These are phyloP conservation scores for Coemansia sp. DNA, from an alignment of 192 early-diverging fungal genomes.

Conservation along the genomic window DNA sequence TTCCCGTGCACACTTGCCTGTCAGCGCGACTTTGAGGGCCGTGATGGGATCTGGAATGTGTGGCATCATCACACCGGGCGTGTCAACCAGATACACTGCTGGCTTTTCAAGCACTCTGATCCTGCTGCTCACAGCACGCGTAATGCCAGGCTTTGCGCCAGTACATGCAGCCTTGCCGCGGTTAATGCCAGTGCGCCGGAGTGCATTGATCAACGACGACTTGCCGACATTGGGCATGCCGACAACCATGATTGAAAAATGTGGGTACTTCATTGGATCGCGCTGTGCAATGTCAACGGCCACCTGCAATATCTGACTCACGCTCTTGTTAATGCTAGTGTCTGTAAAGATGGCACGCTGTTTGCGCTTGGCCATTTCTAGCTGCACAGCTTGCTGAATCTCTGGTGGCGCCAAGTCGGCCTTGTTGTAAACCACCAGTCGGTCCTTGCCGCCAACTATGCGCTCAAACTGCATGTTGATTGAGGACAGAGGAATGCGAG, in stretches of 20 bases:
- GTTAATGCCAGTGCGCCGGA: slow-evolving; percentile 74
- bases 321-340: slow-evolving; percentile 54
- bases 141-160: slow-evolving; percentile 84
- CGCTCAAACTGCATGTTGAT: slow-evolving; percentile 80
- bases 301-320: slow-evolving; percentile 64
- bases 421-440: slow-evolving; percentile 92
- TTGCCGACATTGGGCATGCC: slow-evolving; percentile 98
- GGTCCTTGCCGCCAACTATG: slow-evolving; percentile 58
- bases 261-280: slow-evolving; percentile 39
- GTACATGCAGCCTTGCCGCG: slow-evolving; percentile 76
- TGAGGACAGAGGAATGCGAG: slow-evolving; percentile 86
- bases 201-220: slow-evolving; percentile 83
- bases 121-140: slow-evolving; percentile 62
- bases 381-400: slow-evolving; percentile 28
- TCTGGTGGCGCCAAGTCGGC: slow-evolving; percentile 72
- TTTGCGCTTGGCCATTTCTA: slow-evolving; percentile 35
- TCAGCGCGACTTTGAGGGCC: slow-evolving; percentile 86
- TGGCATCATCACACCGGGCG: slow-evolving; percentile 89
- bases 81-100: slow-evolving; percentile 89
- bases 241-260: slow-evolving; percentile 69
- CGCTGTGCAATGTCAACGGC: slow-evolving; percentile 54
- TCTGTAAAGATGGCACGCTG: slow-evolving; percentile 65
- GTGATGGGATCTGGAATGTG: slow-evolving; percentile 75
- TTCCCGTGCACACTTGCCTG: slow-evolving; percentile 50
- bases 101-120: slow-evolving; percentile 88